Evolutionary conservation across 441 rosid genomes (phyloP).

Genomic region (Croton setiger): DNA sequence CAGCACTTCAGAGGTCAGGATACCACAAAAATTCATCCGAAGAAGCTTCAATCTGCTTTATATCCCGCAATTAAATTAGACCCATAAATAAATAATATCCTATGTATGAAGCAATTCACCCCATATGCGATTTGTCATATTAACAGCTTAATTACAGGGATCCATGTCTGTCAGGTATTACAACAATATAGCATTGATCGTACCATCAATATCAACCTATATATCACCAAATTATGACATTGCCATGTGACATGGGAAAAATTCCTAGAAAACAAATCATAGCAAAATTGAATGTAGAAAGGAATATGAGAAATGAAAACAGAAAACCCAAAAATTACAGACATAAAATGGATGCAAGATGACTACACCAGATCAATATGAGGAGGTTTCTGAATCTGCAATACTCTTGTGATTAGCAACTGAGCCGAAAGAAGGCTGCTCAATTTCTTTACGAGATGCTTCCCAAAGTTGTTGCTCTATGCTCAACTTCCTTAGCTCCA

Average conservation of each 20-base stretch:
- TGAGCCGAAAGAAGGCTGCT: slow-evolving; percentile 32
- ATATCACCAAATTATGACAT: not conserved
- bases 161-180: not conserved
- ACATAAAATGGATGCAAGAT: slow-evolving; percentile 11
- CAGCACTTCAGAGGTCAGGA: no score
- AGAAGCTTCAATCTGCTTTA: no score
- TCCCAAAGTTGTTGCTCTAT: slow-evolving; percentile 96
- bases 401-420: slow-evolving; percentile 33
- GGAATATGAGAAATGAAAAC: not conserved
- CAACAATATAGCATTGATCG: not conserved
- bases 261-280: not conserved
- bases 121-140: slow-evolving; percentile 5
- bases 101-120: not conserved
- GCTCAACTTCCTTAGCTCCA: slow-evolving; percentile 86
- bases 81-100: not conserved
- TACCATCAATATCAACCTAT: slow-evolving; percentile 6
- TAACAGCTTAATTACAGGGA: slow-evolving; percentile 21
- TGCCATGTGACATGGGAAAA: slow-evolving; percentile 2
- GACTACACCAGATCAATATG: slow-evolving; percentile 15
- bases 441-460: slow-evolving; percentile 82
- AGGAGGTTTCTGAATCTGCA: slow-evolving; percentile 33
- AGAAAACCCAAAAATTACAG: slow-evolving; percentile 1
- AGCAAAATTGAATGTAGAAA: not conserved
- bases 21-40: no score
- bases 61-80: no score